phyloP scores from a whole-genome alignment of 805 yeast species.

The Wickerhamomyces bovis region DNA sequence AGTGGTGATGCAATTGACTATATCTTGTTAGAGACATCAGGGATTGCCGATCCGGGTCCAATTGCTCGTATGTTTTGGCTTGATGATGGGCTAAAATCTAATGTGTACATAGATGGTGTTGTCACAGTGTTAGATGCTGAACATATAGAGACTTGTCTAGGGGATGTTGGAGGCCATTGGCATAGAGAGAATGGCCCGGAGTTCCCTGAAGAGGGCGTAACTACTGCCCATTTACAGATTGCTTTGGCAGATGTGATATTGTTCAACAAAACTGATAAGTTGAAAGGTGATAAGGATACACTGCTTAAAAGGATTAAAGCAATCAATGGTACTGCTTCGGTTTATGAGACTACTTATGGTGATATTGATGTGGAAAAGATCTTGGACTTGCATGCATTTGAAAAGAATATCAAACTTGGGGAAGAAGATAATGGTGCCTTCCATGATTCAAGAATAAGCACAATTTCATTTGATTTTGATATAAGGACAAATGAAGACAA shows the following conservation, averaged over 20 bases:
- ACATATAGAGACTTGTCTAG: constrained; percentile 58
- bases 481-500: constrained; percentile 30
- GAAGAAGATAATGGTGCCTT: constrained; percentile 25
- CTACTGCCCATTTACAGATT: constrained; percentile 85
- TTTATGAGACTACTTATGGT: constrained; percentile 67
- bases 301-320: constrained; percentile 36
- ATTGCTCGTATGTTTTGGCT: constrained; percentile 97
- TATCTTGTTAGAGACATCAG: constrained; percentile 90
- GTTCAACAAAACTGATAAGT: constrained; percentile 69
- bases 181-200: constrained; percentile 41
- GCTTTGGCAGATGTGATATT: constrained; percentile 84
- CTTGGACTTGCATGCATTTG: constrained; percentile 78
- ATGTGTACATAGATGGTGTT: constrained; percentile 86
- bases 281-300: constrained; percentile 26
- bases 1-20: constrained; percentile 76
- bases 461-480: constrained; percentile 44
- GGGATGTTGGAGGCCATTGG: constrained; percentile 70
- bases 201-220: constrained; percentile 40
- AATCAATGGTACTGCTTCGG: constrained; percentile 67
- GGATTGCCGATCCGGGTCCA: constrained; percentile 97
- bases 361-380: constrained; percentile 60
- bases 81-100: constrained; percentile 80
- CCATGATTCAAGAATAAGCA: constrained; percentile 50
- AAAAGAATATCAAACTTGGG: constrained; percentile 27
- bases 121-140: constrained; percentile 79